Percentiles rank a stretch among this genome's conserved stretches.
Evolutionary conservation across 2,329 filamentous ascomycete species (phyloP).

Genomic region (Curvularia verruculosa): DNA sequence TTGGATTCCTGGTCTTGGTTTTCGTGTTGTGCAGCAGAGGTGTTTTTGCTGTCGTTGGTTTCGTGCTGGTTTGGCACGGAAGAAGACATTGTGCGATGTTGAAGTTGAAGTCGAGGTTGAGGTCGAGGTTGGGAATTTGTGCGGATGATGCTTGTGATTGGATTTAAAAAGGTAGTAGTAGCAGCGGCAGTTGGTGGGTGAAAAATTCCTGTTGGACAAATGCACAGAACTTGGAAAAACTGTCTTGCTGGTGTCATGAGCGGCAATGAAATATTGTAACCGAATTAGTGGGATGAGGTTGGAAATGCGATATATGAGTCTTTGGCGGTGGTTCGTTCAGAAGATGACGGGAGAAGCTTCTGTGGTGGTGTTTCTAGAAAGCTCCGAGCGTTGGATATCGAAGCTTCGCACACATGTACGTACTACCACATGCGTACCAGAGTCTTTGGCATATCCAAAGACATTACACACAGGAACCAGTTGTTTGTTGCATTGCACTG

Average conservation of each 20-base stretch:
- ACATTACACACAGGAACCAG: not conserved
- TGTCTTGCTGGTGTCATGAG: not conserved
- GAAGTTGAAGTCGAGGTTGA: not conserved
- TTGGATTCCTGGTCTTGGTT: not conserved
- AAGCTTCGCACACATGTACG: not conserved
- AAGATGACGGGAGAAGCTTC: not conserved
- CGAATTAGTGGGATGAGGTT: not conserved
- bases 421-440: not conserved
- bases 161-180: not conserved
- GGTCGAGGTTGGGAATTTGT: not conserved
- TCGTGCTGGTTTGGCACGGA: not conserved
- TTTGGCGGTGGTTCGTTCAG: not conserved
- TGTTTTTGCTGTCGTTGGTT: not conserved
- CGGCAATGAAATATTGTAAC: not conserved
- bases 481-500: not conserved
- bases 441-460: not conserved
- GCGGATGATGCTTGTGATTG: not conserved
- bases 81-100: not conserved
- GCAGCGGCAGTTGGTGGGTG: not conserved
- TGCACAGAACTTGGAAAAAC: not conserved
- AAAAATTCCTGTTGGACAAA: not conserved
- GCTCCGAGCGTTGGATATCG: not conserved
- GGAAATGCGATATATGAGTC: not conserved
- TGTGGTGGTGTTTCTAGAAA: conserved; percentile 4
- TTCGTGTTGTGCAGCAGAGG: not conserved